phyloP scores from a whole-genome alignment of 2,329 filamentous ascomycete genomes.

The Bipolaris zeicola region DNA sequence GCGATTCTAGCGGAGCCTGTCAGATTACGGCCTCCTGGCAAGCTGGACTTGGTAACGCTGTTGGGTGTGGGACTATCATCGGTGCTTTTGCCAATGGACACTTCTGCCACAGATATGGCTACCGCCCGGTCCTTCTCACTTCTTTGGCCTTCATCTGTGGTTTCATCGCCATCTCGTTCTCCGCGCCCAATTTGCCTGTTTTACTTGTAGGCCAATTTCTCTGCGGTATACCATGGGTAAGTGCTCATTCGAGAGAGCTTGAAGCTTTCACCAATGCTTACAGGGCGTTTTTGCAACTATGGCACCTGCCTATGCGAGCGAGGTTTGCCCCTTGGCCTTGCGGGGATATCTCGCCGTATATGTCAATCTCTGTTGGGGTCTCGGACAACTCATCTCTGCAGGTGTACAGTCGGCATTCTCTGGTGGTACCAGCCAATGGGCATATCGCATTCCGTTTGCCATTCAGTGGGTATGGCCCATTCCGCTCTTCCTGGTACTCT shows the following conservation, averaged over 20 bases:
- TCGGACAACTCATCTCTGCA: constrained; percentile 70
- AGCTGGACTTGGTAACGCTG: constrained; percentile 49
- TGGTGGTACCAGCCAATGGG: constrained; percentile 63
- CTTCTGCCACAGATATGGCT: constrained; percentile 47
- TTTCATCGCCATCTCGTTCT: constrained; percentile 30
- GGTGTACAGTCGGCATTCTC: constrained; percentile 70
- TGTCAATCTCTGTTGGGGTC: constrained; percentile 38
- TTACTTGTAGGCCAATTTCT: constrained; percentile 29
- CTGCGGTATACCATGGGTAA: constrained; percentile 40
- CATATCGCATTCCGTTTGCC: constrained; percentile 67
- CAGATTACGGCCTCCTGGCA: constrained; percentile 52
- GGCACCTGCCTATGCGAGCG: constrained; percentile 53
- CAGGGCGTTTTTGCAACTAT: constrained; percentile 49
- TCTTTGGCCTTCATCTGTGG: constrained; percentile 20
- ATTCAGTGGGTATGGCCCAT: constrained; percentile 74
- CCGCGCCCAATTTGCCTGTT: constrained; percentile 22
- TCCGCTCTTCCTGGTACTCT: constrained; percentile 11
- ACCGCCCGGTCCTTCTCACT: constrained; percentile 23
- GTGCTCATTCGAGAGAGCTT: not conserved
- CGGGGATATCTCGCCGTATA: constrained; percentile 63
- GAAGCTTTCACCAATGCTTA: not conserved
- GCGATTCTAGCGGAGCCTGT: constrained; percentile 34
- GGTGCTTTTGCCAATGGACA: constrained; percentile 50
- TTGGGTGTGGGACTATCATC: constrained; percentile 47
- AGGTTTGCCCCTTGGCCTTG: constrained; percentile 70